phyloP scores from a whole-genome alignment of 2,329 filamentous ascomycete species.

The Scedosporium aurantiacum region DNA sequence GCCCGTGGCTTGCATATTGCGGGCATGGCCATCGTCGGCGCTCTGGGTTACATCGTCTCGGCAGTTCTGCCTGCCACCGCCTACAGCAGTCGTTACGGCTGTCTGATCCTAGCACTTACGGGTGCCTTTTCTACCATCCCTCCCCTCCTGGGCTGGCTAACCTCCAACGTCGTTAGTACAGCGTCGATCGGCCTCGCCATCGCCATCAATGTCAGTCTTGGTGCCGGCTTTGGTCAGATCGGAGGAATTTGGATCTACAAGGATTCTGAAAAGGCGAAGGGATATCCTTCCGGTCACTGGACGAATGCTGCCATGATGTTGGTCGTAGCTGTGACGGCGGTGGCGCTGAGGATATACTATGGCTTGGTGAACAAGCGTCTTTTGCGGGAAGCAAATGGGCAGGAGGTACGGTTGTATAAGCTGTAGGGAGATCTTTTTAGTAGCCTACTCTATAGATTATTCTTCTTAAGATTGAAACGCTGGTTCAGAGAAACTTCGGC shows the following conservation, averaged over 20 bases:
- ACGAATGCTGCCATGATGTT: conserved; percentile 48
- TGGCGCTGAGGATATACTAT: conserved; percentile 3
- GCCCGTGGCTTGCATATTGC: conserved; percentile 36
- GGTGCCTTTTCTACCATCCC: conserved; percentile 61
- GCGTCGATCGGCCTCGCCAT: conserved; percentile 57
- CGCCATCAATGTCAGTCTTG: conserved; percentile 56
- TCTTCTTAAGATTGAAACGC: too few species aligned
- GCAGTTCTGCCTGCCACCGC: conserved; percentile 49
- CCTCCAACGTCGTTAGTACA: conserved; percentile 55
- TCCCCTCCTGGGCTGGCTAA: conserved; percentile 59
- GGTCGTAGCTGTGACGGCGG: conserved; percentile 18
- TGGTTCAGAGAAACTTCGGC: too few species aligned
- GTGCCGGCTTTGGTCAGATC: conserved; percentile 59
- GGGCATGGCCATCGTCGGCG: conserved; percentile 30
- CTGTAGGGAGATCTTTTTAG: not conserved
- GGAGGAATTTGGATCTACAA: conserved; percentile 53
- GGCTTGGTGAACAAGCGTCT: not conserved
- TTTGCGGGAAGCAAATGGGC: not conserved
- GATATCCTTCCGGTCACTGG: conserved; percentile 60
- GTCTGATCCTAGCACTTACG: conserved; percentile 54
- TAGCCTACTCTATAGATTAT: not conserved
- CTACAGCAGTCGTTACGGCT: conserved; percentile 54
- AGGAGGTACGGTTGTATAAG: conserved; percentile 3
- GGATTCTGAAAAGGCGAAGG: conserved; percentile 41
- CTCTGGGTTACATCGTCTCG: conserved; percentile 45